These are phyloP conservation scores for Ormosia emarginata DNA, from an alignment of 306 rosid genomes.

Conservation along the genomic window DNA sequence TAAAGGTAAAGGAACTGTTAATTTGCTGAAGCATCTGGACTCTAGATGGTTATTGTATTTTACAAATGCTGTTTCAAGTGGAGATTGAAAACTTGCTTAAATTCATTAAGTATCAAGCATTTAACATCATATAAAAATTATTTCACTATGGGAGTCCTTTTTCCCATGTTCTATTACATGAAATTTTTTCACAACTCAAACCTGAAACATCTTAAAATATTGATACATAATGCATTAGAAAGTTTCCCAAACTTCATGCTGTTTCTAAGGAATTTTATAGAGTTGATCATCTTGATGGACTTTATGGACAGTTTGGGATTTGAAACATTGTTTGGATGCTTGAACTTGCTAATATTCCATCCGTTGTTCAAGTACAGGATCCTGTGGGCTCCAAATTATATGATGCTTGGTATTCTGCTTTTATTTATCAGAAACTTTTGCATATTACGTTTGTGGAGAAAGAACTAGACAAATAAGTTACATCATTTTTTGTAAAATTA, in stretches of 20 bases:
- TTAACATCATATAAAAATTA: constrained; percentile 1
- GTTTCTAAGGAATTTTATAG: constrained; percentile 8
- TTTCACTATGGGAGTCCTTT: neutral
- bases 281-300: constrained; percentile 15
- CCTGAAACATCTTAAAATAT: neutral
- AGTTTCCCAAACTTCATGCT: neutral
- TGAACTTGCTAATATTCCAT: neutral
- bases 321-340: constrained; percentile 11
- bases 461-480: constrained; percentile 1
- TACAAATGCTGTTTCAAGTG: neutral
- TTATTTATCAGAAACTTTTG: neutral
- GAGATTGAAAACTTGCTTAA: neutral
- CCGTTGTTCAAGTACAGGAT: neutral
- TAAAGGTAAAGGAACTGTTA: neutral
- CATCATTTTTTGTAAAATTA: constrained; percentile 11
- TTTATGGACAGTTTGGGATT: constrained; percentile 13
- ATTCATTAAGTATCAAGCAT: neutral
- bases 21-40: neutral
- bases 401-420: neutral
- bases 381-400: neutral
- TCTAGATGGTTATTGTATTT: neutral
- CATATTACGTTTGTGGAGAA: neutral
- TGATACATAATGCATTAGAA: neutral
- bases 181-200: neutral
- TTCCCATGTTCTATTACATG: neutral